Percentiles rank a stretch among this genome's conserved stretches.
Evolutionary conservation across 2,329 filamentous ascomycete genomes (phyloP).

Genomic region (Aspergillus calidoustus): DNA sequence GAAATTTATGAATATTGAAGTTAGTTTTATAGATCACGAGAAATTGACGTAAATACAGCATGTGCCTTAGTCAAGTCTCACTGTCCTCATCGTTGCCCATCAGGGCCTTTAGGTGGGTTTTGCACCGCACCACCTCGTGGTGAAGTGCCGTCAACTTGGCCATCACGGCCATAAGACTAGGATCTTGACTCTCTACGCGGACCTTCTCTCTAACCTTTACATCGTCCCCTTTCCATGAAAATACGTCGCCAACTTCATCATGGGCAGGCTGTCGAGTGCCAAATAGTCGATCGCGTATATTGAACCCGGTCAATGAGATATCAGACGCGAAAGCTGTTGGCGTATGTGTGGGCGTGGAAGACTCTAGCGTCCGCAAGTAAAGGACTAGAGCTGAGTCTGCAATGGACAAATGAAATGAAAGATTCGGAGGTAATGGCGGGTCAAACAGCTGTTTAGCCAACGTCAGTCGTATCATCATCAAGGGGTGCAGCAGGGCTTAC

Average conservation of each 20-base stretch:
- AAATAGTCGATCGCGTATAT: slow-evolving; percentile 61
- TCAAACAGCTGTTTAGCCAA: slow-evolving; percentile 55
- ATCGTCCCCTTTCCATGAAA: slow-evolving; percentile 70
- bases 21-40: background rate
- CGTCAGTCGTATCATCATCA: slow-evolving; percentile 1
- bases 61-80: slow-evolving; percentile 25
- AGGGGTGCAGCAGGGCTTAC: slow-evolving; percentile 44
- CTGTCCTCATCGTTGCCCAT: slow-evolving; percentile 67
- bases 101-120: slow-evolving; percentile 74
- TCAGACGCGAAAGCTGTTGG: slow-evolving; percentile 70
- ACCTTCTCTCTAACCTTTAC: slow-evolving; percentile 91
- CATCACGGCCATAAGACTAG: slow-evolving; percentile 79
- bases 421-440: slow-evolving; percentile 64
- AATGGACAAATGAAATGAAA: slow-evolving; percentile 75
- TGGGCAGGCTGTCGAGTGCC: slow-evolving; percentile 64
- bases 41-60: background rate
- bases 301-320: slow-evolving; percentile 64
- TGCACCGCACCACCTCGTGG: slow-evolving; percentile 70
- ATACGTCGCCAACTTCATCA: slow-evolving; percentile 79
- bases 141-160: slow-evolving; percentile 81
- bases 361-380: slow-evolving; percentile 71
- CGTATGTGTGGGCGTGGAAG: slow-evolving; percentile 62
- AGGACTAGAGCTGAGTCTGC: slow-evolving; percentile 73
- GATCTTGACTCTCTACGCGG: slow-evolving; percentile 85
- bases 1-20: background rate